Conservation (phyloP, 2,329 filamentous ascomycete genomes). For the Alternaria metachromatica region DNA sequence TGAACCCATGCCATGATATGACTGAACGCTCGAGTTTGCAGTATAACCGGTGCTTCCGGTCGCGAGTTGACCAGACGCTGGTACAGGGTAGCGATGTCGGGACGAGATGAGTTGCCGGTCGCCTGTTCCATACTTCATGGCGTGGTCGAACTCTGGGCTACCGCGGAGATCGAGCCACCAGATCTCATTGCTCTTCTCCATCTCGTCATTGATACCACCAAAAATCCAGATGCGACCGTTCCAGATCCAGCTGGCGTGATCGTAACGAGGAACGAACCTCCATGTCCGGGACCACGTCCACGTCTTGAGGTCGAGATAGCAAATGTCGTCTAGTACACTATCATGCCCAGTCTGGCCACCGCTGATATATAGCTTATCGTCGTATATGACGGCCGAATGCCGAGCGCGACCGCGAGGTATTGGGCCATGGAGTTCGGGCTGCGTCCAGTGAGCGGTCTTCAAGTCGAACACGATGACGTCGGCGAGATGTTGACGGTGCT, state of each 20-base stretch:
- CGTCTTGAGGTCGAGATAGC: constrained; percentile 94
- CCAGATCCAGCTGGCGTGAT: constrained; percentile 94
- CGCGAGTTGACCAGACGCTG: constrained; percentile 40
- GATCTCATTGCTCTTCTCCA: constrained; percentile 95
- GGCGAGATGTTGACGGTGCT: constrained; percentile 92
- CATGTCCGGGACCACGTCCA: constrained; percentile 97
- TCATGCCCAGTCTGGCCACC: constrained; percentile 95
- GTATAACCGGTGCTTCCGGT: constrained; percentile 66
- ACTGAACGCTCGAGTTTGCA: constrained; percentile 72
- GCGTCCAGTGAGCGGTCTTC: constrained; percentile 92
- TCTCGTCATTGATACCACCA: constrained; percentile 90
- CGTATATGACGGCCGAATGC: constrained; percentile 91
- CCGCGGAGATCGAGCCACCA: constrained; percentile 98
- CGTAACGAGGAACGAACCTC: constrained; percentile 93
- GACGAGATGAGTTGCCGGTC: constrained; percentile 49
- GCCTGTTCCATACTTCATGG: constrained; percentile 64
- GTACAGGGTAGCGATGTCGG: constrained; percentile 39
- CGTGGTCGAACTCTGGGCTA: constrained; percentile 80
- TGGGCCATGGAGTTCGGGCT: constrained; percentile 83
- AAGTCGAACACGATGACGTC: constrained; percentile 97
- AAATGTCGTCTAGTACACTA: constrained; percentile 94
- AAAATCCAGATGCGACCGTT: constrained; percentile 95
- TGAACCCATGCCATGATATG: constrained; percentile 53
- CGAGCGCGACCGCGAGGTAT: constrained; percentile 88
- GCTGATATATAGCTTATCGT: constrained; percentile 95